Evolutionary conservation across 257 asterid species (phyloP).

Genomic region (Thymus quinquecostatus): DNA sequence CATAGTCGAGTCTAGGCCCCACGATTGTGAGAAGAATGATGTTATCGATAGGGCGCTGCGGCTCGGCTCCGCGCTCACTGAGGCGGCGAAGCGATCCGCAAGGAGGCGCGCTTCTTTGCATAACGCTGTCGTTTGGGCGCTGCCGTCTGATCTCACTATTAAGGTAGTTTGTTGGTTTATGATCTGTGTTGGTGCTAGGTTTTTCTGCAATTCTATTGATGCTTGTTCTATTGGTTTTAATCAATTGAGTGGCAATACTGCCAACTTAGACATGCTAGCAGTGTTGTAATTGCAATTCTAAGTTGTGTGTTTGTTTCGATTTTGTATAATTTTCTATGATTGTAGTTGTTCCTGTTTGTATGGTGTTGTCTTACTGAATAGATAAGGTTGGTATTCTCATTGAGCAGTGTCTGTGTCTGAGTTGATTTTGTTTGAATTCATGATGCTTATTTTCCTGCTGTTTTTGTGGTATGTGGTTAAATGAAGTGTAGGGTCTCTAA

Average conservation of each 20-base stretch:
- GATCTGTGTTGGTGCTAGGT: not conserved
- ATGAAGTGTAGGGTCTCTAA: not conserved
- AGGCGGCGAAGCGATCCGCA: slow-evolving; percentile 73
- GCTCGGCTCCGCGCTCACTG: slow-evolving; percentile 70
- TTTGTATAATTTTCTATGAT: not conserved
- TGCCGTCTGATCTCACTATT: slow-evolving; percentile 77
- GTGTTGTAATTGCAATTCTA: not conserved
- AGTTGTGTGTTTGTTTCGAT: not conserved
- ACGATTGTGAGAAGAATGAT: slow-evolving; percentile 54
- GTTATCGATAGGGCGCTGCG: slow-evolving; percentile 64
- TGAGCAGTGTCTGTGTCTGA: slow-evolving; percentile 1
- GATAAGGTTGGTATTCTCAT: slow-evolving; percentile 1
- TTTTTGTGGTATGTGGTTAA: slow-evolving; percentile 8
- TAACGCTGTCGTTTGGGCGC: slow-evolving; percentile 70
- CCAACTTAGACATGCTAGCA: not conserved
- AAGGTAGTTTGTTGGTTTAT: slow-evolving; percentile 45
- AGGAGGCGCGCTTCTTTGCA: slow-evolving; percentile 66
- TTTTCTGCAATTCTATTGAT: not conserved
- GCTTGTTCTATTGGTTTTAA: slow-evolving; percentile 20
- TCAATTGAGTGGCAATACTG: slow-evolving; percentile 2
- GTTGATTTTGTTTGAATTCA: slow-evolving; percentile 2
- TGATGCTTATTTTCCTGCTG: not conserved
- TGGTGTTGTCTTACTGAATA: slow-evolving; percentile 18
- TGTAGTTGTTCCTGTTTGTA: slow-evolving; percentile 14
- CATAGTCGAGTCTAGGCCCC: slow-evolving; percentile 50